These are phyloP conservation scores for Ceratobasidium sp. DNA, from an alignment of 1,284 basidiomycete species.

Conservation along the genomic window DNA sequence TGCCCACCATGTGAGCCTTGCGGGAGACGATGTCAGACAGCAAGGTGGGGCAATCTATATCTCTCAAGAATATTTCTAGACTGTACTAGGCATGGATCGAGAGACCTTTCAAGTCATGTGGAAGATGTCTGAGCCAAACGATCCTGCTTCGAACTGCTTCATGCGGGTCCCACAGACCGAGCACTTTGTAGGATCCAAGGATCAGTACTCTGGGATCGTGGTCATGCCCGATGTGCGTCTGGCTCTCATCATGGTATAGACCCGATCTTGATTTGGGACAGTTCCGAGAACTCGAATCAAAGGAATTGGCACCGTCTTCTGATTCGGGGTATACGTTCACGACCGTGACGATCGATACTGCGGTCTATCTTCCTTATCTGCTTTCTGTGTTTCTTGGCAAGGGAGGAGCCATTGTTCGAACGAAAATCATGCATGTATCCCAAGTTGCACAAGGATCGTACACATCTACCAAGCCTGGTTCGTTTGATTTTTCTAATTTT, in stretches of 20 bases:
- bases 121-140: constrained; percentile 66
- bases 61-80: too few species aligned
- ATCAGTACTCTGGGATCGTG: constrained; percentile 51
- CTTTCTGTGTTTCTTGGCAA: constrained; percentile 63
- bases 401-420: constrained; percentile 66
- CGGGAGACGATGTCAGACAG: constrained; percentile 58
- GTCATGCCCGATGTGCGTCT: constrained; percentile 67
- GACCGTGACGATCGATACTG: constrained; percentile 72
- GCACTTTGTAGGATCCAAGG: constrained; percentile 58
- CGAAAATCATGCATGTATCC: constrained; percentile 35
- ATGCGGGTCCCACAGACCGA: constrained; percentile 66
- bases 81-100: constrained; percentile 52
- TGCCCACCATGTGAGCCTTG: constrained; percentile 71
- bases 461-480: constrained; percentile 29
- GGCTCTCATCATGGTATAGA: background rate
- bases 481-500: background rate
- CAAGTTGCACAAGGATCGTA: constrained; percentile 30
- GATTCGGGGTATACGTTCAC: constrained; percentile 63
- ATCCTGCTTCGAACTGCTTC: constrained; percentile 63
- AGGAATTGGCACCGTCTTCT: constrained; percentile 56
- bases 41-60: constrained; percentile 53
- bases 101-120: constrained; percentile 79
- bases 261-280: constrained; percentile 45
- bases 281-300: constrained; percentile 58
- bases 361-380: constrained; percentile 72